A percentile compares a stretch with the other conserved stretches of the same genome.
These are phyloP conservation scores for Paxillus ammoniavirescens DNA, from an alignment of 768 basidiomycete genomes.

Conservation along the genomic window DNA sequence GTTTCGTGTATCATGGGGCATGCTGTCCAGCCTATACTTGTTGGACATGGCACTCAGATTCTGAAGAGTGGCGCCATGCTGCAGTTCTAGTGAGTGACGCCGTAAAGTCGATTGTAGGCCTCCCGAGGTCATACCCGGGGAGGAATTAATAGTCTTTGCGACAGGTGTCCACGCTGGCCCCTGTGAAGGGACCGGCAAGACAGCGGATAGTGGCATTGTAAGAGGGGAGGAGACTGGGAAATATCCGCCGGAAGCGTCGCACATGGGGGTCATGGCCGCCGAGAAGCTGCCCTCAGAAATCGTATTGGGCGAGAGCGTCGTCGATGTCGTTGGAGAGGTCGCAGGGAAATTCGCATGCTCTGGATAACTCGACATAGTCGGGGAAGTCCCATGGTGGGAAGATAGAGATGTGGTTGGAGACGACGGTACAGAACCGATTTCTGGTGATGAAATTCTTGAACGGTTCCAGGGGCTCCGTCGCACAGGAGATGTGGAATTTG, in stretches of 20 bases:
- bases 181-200: conserved; percentile 14
- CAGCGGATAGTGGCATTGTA: conserved; percentile 8
- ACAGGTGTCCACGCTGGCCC: conserved; percentile 15
- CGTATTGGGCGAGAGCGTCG: conserved; percentile 7
- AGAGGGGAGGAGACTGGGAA: conserved; percentile 12
- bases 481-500: conserved; percentile 34
- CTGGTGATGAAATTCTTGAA: conserved; percentile 12
- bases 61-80: conserved; percentile 16
- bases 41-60: conserved; percentile 24
- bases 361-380: conserved; percentile 20
- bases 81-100: conserved; percentile 23
- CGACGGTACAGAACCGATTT: conserved; percentile 21
- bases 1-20: conserved; percentile 10
- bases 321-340: conserved; percentile 8
- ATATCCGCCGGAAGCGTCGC: conserved; percentile 15
- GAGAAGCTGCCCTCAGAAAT: conserved; percentile 16
- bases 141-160: conserved; percentile 1
- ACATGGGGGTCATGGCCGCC: neutral
- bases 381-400: conserved; percentile 19
- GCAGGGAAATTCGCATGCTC: conserved; percentile 17
- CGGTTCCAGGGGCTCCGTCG: conserved; percentile 26
- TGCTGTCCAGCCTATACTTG: conserved; percentile 23
- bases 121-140: conserved; percentile 2
- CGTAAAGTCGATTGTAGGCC: conserved; percentile 2
- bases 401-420: conserved; percentile 23